Evolutionary conservation across 805 yeast genomes (phyloP), one percentile per base, ranked within the genome.

Genomic region (Myxozyma kluyveri): DNA sequence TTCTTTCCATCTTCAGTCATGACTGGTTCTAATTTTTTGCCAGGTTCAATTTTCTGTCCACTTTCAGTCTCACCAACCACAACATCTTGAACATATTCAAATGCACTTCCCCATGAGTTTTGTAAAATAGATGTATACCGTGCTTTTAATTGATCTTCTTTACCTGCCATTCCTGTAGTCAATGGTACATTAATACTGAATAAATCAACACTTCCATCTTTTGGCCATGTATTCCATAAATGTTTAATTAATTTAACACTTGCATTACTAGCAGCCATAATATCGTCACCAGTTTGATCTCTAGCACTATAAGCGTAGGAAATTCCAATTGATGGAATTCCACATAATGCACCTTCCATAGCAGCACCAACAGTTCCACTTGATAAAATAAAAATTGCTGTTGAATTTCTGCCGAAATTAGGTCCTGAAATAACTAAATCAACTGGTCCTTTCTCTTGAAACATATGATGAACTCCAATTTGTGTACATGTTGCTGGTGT

Each of bases 281-380:
- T 65, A 7, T 79, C 69, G 17, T 69, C 68, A 36, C 74, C 71
- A 51, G 77, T 75, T n/a, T 83, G 82, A 18, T 72, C 67, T 42
- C 77, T 69, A 24, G 72, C 67, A 35, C 76, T 74, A 65, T 84
- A 93, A n/a, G 95, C 93, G 75, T 81, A 91, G 33, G 95, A 86
- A 31, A 93, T 63, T 1, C 96, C 97, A 57, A 93, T 76, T 3
- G 96, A 73, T 59, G 75, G 82, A 14, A 69, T 71, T 27, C 81
- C 79, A 39, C 64, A 61, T 49, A 90, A 79, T 1, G 85, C 86
- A 1, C 90, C 95, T 70, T 93, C 99, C 88, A 90, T 79, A 0
- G 97, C 93, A 2, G 96, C 98, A 23, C 99, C 99, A 17, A 93
- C 84, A 1, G 99, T 93, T 12, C 99, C 99, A 61, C 95, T 84